These are phyloP conservation scores for Gloeopeniophorella convolvens DNA, from an alignment of 768 basidiomycete species.

Conservation along the genomic window DNA sequence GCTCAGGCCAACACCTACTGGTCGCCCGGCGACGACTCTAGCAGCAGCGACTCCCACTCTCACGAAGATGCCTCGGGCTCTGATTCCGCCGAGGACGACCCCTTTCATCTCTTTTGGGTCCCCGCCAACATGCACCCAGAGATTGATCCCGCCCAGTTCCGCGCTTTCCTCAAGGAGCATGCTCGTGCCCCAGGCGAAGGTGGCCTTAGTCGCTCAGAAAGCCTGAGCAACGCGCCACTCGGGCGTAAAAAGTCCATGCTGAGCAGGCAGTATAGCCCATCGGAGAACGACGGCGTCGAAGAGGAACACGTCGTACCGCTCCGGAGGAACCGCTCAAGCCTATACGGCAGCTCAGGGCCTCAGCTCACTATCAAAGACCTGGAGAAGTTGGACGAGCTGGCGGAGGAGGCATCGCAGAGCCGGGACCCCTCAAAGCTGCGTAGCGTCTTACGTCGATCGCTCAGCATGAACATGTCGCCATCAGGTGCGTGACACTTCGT, in stretches of 20 bases:
- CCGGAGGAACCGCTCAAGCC: constrained; percentile 59
- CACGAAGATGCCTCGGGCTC: constrained; percentile 37
- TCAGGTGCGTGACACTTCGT: constrained; percentile 56
- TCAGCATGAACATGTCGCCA: constrained; percentile 81
- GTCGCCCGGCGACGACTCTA: constrained; percentile 36
- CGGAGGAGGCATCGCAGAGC: constrained; percentile 80
- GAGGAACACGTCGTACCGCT: constrained; percentile 57
- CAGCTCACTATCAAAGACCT: constrained; percentile 90
- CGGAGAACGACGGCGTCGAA: constrained; percentile 69
- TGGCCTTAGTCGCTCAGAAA: constrained; percentile 37
- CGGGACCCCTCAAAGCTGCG: constrained; percentile 78
- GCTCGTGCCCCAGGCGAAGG: constrained; percentile 51
- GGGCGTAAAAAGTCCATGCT: constrained; percentile 90
- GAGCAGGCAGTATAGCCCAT: constrained; percentile 85
- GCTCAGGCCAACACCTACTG: constrained; percentile 29
- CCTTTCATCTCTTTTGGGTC: constrained; percentile 95
- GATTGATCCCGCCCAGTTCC: constrained; percentile 94
- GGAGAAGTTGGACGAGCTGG: constrained; percentile 89
- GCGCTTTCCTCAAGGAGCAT: constrained; percentile 92
- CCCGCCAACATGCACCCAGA: constrained; percentile 96
- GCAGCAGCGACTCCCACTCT: constrained; percentile 31
- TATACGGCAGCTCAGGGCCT: constrained; percentile 63
- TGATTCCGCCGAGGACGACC: constrained; percentile 54
- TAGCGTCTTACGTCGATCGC: constrained; percentile 73
- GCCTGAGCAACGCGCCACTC: constrained; percentile 44